phyloP scores from a whole-genome alignment of 1,139 yeast genomes.

The Magnusiomyces fungicola region DNA sequence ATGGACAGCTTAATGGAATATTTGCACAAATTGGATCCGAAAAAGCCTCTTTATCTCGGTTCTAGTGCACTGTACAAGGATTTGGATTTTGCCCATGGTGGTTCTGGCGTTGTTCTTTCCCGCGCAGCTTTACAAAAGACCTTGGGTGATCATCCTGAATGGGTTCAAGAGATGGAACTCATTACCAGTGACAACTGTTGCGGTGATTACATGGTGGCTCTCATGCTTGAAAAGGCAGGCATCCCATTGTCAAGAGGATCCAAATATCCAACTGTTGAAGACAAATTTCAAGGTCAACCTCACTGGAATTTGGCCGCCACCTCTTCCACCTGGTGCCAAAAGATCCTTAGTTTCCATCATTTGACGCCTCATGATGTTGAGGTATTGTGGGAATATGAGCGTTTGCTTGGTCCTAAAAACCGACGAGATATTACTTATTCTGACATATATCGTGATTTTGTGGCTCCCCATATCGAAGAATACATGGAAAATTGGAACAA shows the following conservation, averaged over 20 bases:
- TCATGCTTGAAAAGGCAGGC: conserved; percentile 19
- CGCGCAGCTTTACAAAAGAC: conserved; percentile 27
- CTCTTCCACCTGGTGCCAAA: conserved; percentile 21
- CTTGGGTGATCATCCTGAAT: conserved; percentile 21
- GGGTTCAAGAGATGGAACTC: conserved; percentile 24
- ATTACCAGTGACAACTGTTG: conserved; percentile 27
- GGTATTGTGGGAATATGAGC: conserved; percentile 24
- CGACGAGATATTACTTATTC: conserved; percentile 17
- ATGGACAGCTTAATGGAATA: conserved; percentile 27
- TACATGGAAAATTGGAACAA: conserved; percentile 19
- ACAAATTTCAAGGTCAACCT: conserved; percentile 6
- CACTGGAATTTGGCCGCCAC: conserved; percentile 4
- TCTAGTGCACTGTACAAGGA: conserved; percentile 23
- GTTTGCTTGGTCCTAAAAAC: conserved; percentile 15
- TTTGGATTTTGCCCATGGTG: conserved; percentile 33
- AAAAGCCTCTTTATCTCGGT: conserved; percentile 30
- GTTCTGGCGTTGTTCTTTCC: conserved; percentile 34
- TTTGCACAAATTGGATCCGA: conserved; percentile 24
- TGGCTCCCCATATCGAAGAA: conserved; percentile 20
- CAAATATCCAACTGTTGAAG: conserved; percentile 20
- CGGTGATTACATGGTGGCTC: conserved; percentile 35
- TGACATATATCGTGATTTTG: conserved; percentile 24
- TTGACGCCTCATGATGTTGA: conserved; percentile 20
- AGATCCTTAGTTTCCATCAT: conserved; percentile 24
- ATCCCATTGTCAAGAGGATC: conserved; percentile 19